Base-by-base conservation (phyloP, 805 yeast species). In the Wickerhamiella australiensis region DNA sequence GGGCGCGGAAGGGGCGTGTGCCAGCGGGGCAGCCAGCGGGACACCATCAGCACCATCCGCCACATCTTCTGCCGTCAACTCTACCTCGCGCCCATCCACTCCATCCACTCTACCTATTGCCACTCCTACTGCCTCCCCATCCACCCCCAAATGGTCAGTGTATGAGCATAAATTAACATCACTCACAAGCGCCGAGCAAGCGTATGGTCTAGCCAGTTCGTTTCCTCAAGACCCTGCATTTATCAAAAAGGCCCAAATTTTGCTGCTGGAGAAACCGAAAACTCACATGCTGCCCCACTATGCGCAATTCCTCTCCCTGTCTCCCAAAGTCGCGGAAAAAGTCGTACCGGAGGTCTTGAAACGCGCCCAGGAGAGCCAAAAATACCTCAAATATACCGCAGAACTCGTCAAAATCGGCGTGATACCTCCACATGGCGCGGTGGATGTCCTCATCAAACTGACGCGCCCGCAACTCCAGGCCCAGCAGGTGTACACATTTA, bases 361-460 rank as follows among this genome's bases (percentile, higher is more conserved):
- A 15, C 42, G 43, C 11, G 46, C 46, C 5, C 40, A 17, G 18
- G 49, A 46, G 9, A 27, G 12, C 18, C 42, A 22, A 5, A 22
- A 21, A 3, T 37, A 26, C 27, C 25, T 46, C 26, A 25, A 40
- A 9, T 46, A 37, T 25, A n/a, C 37, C 13, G 49, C 43, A 13
- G 49, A 46, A 18, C 43, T 46, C 11, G 36, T 25, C 20, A 46
- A 46, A 17, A 18, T 25, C 2, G 37, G 37, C 3, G 43, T 37
- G 17, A 40, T 46, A 9, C 17, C 37, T 3, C 27, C 49, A 8
- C 27, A 26, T 12, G 27, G 15, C 8, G 49, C 43, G n/a, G 37
- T 46, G 20, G 49, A 46, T 15, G 33, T 46, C 23, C 25, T 46
- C 15, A 46, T 46, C 37, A 36, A 46, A 22, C 29, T 46, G 13